Percentiles rank a stretch among this genome's conserved stretches.
Evolutionary conservation across 2,329 filamentous ascomycete genomes (phyloP).

Genomic region (Lecanosticta acicola): DNA sequence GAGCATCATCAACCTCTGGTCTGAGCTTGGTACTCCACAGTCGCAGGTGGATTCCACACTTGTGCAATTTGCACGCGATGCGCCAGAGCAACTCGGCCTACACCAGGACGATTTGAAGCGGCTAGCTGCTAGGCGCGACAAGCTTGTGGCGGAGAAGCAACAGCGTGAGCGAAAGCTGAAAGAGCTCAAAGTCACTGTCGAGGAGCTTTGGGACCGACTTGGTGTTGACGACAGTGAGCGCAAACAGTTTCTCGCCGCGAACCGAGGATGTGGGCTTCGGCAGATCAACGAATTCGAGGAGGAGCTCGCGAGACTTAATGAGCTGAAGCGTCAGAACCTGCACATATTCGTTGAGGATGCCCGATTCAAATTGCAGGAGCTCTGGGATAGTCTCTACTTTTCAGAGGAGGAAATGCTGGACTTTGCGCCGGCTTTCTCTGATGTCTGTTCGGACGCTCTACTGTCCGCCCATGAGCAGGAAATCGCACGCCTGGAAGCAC

Average conservation of each 20-base stretch:
- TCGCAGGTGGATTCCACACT: constrained; percentile 84
- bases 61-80: constrained; percentile 81
- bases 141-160: constrained; percentile 82
- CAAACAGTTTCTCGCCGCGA: constrained; percentile 77
- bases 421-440: constrained; percentile 84
- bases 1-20: constrained; percentile 90
- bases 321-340: constrained; percentile 90
- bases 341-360: constrained; percentile 95
- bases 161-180: constrained; percentile 70
- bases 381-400: constrained; percentile 92
- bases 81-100: constrained; percentile 88
- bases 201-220: constrained; percentile 81
- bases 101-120: constrained; percentile 78
- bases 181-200: constrained; percentile 72
- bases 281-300: constrained; percentile 96
- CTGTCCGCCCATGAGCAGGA: constrained; percentile 93
- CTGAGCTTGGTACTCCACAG: constrained; percentile 88
- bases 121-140: constrained; percentile 70
- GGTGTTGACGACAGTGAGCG: constrained; percentile 76
- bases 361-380: constrained; percentile 79
- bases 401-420: constrained; percentile 98
- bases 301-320: constrained; percentile 77
- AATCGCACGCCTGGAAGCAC: constrained; percentile 70
- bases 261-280: constrained; percentile 83
- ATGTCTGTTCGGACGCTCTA: constrained; percentile 93